Base-by-base conservation (phyloP, 768 basidiomycete genomes). In the Rhizopogon rudus region DNA sequence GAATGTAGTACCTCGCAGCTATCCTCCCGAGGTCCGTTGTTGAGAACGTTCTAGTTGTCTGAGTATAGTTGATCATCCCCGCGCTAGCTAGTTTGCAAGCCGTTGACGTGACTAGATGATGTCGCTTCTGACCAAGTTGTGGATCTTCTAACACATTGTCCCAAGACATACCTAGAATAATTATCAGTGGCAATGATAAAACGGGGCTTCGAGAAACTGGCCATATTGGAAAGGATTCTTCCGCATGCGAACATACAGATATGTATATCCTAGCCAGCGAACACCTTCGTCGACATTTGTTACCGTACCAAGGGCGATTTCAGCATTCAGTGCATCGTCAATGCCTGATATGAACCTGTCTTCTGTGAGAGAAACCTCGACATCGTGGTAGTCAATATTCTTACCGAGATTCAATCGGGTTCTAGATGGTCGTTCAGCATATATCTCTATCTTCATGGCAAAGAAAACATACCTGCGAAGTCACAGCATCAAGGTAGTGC, bases 191-290 rank as follows among this genome's bases (percentile, higher is more conserved):
- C 16, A 50, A 33, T 39, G 45, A 14, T 35, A 12, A 44, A 17
- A 49, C 25, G 20, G 43, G 9, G 17, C 12, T 25, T 16, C 3
- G 20, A 50, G 60, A 33, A 14, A 67, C 75, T 53, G 58, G 91
- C 93, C 93, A 65, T 96, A 95, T 48, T 86, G 71, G 62, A 84
- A 83, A 3, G 96, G 95, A 63, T 94, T 96, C 67, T 88, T 91
- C 45, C 83, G 78, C 94, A 98, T 96, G 52, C 96, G 82, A 9
- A 98, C 94, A 65, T 91, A 93, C 31, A 98, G 81, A 67, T 98
- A 99, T 2, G 97, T 98, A 67, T 97, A 99, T 14, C 95, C 92
- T 41, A 99, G 74, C 97, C 97, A 99, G 59, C 86, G 86, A 13
- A 96, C 84, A 6, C 86, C 97, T 65, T 99, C 97, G 54, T 77